Evolutionary conservation across 257 asterid species (phyloP).

Genomic region (Solanum pennellii): DNA sequence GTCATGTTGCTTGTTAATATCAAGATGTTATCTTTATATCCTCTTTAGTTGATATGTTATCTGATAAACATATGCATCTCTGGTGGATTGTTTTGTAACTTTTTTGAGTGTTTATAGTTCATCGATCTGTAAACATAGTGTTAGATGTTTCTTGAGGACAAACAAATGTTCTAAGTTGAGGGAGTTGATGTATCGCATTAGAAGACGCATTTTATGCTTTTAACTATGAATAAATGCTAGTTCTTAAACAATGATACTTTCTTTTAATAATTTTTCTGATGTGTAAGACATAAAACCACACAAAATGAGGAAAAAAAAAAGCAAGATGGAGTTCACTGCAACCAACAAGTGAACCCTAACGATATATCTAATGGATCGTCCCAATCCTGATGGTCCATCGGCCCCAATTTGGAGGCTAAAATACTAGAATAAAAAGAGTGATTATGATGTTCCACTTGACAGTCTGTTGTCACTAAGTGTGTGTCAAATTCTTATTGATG

Average conservation of each 20-base stretch:
- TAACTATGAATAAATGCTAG: not conserved
- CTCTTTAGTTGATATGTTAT: not conserved
- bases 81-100: not conserved
- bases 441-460: not conserved
- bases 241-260: not conserved
- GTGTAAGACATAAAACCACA: not conserved
- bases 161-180: not conserved
- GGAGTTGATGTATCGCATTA: not conserved
- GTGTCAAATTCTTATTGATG: not conserved
- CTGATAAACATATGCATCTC: not conserved
- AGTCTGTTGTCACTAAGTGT: not conserved
- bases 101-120: not conserved
- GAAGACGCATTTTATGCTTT: not conserved
- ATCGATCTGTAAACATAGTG: too few relatives aligned
- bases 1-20: not conserved
- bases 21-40: not conserved
- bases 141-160: not conserved
- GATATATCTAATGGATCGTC: not conserved
- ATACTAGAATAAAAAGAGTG: not conserved
- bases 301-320: not conserved
- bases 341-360: not conserved
- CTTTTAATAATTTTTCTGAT: too few relatives aligned
- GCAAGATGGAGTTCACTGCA: not conserved
- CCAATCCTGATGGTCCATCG: not conserved
- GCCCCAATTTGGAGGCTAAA: not conserved